A percentile compares a stretch with the other conserved stretches of the same genome.
Evolutionary conservation across 352 stramenopile genomes (phyloP).

Genomic region (Pilasporangium apinafurcum): DNA sequence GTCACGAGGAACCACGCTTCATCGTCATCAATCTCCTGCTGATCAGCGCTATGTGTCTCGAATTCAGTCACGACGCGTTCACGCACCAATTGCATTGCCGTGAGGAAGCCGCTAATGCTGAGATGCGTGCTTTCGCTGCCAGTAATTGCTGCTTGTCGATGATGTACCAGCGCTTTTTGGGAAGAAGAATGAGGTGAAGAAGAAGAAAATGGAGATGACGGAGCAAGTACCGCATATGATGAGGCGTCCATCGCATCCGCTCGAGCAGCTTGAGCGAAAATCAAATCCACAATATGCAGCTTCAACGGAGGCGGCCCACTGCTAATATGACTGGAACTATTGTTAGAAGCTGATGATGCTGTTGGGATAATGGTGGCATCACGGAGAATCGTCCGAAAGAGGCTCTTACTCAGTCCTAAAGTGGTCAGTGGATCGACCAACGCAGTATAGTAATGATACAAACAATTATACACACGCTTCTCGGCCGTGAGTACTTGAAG

Average conservation of each 20-base stretch:
- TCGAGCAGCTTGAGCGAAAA: constrained; percentile 45
- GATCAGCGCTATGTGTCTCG: constrained; percentile 31
- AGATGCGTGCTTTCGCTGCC: constrained; percentile 15
- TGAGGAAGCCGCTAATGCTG: constrained; percentile 32
- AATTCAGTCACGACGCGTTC: constrained; percentile 38
- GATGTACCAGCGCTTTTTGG: constrained; percentile 13
- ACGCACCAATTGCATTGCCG: constrained; percentile 50
- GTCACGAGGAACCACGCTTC: constrained; percentile 60
- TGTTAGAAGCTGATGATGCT: not conserved
- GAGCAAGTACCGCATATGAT: not conserved
- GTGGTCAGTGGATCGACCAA: constrained; percentile 37
- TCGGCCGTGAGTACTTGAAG: constrained; percentile 46
- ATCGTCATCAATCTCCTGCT: constrained; percentile 50
- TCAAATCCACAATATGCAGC: constrained; percentile 55
- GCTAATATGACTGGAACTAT: constrained; percentile 2
- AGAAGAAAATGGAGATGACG: constrained; percentile 1
- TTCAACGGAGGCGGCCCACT: constrained; percentile 50
- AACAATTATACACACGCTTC: constrained; percentile 56
- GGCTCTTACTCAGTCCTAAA: constrained; percentile 51
- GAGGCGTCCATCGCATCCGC: constrained; percentile 22
- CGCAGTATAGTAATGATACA: constrained; percentile 64
- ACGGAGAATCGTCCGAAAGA: constrained; percentile 50
- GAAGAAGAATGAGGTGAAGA: constrained; percentile 7
- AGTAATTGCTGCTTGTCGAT: constrained; percentile 13
- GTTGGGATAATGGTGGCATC: constrained; percentile 39